These are phyloP conservation scores for Aspergillus fructus DNA, from an alignment of 2,329 filamentous ascomycete species.

Conservation along the genomic window DNA sequence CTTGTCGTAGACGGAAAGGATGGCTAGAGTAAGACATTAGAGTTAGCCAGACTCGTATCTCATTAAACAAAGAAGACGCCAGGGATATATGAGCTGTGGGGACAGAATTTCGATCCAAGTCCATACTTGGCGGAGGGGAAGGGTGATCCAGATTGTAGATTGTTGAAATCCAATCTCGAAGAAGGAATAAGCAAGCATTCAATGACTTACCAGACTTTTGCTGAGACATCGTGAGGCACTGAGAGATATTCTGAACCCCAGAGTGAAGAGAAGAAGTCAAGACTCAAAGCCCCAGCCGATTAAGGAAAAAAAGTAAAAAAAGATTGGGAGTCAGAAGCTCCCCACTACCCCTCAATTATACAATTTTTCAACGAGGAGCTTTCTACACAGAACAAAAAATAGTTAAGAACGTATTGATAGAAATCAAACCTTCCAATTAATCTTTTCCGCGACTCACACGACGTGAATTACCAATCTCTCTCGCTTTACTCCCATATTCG, in stretches of 20 bases:
- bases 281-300: constrained; percentile 5
- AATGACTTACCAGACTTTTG: constrained; percentile 40
- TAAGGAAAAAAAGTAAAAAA: constrained; percentile 12
- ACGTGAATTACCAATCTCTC: not conserved
- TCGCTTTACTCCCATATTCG: not conserved
- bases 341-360: constrained; percentile 9
- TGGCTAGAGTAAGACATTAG: constrained; percentile 55
- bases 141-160: constrained; percentile 2
- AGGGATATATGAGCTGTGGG: constrained; percentile 17
- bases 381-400: not conserved
- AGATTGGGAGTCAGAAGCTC: constrained; percentile 11
- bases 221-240: constrained; percentile 36
- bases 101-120: constrained; percentile 12
- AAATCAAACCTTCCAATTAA: not conserved
- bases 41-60: constrained; percentile 11
- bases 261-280: constrained; percentile 12
- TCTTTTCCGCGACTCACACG: not conserved
- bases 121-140: constrained; percentile 19
- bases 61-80: constrained; percentile 12
- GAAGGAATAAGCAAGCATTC: constrained; percentile 16
- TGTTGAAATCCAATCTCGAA: constrained; percentile 14
- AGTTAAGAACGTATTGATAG: not conserved
- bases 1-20: constrained; percentile 98
- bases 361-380: constrained; percentile 3
- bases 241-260: constrained; percentile 23